Conservation (phyloP, 805 yeast species). For the Torulaspora indica region DNA sequence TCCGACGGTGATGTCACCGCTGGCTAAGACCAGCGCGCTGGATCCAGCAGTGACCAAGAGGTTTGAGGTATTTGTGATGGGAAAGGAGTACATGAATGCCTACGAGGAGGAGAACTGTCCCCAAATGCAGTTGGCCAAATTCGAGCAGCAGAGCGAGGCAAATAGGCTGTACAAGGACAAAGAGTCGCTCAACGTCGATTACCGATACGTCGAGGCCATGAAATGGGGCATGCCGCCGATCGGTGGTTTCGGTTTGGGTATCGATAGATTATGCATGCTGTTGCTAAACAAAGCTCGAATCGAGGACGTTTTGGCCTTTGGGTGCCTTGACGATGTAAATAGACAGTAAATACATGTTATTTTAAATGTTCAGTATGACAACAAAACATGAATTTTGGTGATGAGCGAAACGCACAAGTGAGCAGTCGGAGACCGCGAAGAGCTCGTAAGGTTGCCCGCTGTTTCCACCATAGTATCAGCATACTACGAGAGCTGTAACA, state of each 20-base stretch:
- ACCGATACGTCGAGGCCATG: conserved; percentile 66
- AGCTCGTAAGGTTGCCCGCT: background rate
- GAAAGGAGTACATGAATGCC: conserved; percentile 82
- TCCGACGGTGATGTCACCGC: conserved; percentile 80
- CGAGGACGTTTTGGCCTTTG: conserved; percentile 71
- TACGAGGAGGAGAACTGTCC: conserved; percentile 97
- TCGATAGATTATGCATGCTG: conserved; percentile 83
- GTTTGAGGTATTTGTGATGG: conserved; percentile 78
- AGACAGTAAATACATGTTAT: conserved; percentile 44
- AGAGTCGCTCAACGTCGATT: conserved; percentile 65
- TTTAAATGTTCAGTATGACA: background rate
- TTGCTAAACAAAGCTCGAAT: conserved; percentile 61
- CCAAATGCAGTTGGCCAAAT: conserved; percentile 58
- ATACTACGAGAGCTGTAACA: background rate
- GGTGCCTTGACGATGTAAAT: conserved; percentile 63
- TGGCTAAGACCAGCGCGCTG: conserved; percentile 61
- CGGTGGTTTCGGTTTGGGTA: conserved; percentile 96
- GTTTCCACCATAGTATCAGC: no score
- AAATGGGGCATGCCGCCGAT: conserved; percentile 96
- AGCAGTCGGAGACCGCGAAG: background rate
- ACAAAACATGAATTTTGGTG: background rate
- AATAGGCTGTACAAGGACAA: conserved; percentile 48
- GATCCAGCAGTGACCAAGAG: conserved; percentile 49
- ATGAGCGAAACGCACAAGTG: no score
- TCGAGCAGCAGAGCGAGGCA: conserved; percentile 50